Percentiles rank a stretch among this genome's conserved stretches.
phyloP scores from a whole-genome alignment of 225 moss, liverwort and hornwort species.

The Anthoceros angustus region DNA sequence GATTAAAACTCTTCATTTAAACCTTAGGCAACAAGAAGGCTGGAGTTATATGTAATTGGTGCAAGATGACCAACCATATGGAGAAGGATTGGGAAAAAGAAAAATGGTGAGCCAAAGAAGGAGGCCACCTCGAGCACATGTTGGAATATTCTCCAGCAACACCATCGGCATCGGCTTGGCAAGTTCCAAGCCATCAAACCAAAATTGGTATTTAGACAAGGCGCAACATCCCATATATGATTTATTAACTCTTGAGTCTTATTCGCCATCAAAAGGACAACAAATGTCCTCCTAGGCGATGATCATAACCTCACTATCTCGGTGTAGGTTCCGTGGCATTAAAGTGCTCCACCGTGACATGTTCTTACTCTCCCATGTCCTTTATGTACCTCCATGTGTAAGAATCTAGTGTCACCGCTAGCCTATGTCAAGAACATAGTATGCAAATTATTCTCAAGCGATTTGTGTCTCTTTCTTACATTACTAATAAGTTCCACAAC shows the following conservation, averaged over 20 bases:
- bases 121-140: too few relatives aligned
- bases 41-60: too few relatives aligned
- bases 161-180: background rate
- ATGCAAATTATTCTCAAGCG: too few relatives aligned
- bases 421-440: too few relatives aligned
- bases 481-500: too few relatives aligned
- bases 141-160: background rate
- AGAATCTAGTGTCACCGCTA: background rate
- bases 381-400: background rate
- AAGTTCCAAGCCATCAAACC: background rate
- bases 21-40: too few relatives aligned
- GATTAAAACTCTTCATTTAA: too few relatives aligned
- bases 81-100: too few relatives aligned
- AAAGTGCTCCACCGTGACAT: background rate
- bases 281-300: background rate
- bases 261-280: background rate
- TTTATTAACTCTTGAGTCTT: background rate
- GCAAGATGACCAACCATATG: too few relatives aligned
- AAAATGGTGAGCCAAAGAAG: too few relatives aligned
- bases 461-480: too few relatives aligned
- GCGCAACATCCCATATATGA: background rate
- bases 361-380: background rate
- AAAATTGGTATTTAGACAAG: background rate
- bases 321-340: background rate
- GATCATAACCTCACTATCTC: background rate